Evolutionary conservation across 1,139 yeast species (phyloP).

Genomic region (Taiozyma sp.): DNA sequence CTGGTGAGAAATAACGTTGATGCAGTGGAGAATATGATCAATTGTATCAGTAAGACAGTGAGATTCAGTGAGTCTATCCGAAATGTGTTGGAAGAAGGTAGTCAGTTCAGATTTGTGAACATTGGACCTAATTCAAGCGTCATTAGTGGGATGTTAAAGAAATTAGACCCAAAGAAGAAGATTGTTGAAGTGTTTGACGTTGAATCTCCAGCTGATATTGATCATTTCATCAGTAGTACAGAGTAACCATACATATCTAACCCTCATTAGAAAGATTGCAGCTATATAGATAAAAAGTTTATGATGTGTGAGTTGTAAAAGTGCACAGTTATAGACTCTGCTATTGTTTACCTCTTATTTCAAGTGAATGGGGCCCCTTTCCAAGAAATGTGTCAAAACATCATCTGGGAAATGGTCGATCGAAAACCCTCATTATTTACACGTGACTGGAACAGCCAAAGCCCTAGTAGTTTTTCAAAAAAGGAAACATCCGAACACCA

Average conservation of each 20-base stretch:
- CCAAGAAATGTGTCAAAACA: too few species aligned
- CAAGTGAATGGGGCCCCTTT: too few species aligned
- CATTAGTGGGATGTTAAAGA: conserved; percentile 15
- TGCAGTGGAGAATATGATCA: conserved; percentile 29
- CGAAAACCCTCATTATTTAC: too few species aligned
- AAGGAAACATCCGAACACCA: too few species aligned
- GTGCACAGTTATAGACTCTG: too few species aligned
- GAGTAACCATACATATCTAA: neutral
- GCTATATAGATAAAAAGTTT: too few species aligned
- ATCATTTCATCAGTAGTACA: neutral
- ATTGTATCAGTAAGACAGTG: conserved; percentile 40
- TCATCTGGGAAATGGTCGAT: too few species aligned
- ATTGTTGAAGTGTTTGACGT: conserved; percentile 1
- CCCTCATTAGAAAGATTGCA: neutral
- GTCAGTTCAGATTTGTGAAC: conserved; percentile 10
- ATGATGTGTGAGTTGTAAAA: too few species aligned
- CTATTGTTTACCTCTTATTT: too few species aligned
- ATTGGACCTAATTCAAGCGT: conserved; percentile 22
- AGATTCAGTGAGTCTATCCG: conserved; percentile 37
- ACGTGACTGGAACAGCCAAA: too few species aligned
- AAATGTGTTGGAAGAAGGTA: conserved; percentile 1
- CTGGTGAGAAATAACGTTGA: conserved; percentile 19
- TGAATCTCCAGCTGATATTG: conserved; percentile 6
- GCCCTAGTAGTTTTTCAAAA: too few species aligned
- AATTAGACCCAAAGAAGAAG: conserved; percentile 4